Percentiles rank a stretch among this genome's conserved stretches.
Conservation (phyloP, 768 basidiomycete genomes). For the Naganishia friedmannii region DNA sequence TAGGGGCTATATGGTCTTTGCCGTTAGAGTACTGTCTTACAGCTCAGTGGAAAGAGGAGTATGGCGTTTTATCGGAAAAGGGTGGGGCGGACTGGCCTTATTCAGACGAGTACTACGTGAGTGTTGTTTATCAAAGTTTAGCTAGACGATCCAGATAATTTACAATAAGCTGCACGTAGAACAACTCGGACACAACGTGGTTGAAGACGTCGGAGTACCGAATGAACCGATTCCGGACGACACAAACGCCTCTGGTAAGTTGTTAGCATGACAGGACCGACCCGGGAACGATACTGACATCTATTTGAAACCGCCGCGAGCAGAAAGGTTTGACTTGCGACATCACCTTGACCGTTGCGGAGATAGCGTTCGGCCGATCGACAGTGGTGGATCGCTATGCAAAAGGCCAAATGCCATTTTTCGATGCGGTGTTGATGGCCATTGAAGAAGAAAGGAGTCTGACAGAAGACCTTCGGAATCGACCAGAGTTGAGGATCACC, state of each 20-base stretch:
- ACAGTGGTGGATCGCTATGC: conserved; percentile 64
- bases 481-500: conserved; percentile 8
- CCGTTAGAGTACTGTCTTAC: conserved; percentile 61
- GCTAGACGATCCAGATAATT: not conserved
- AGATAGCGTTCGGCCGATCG: conserved; percentile 61
- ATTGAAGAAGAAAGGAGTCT: conserved; percentile 22
- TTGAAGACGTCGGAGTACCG: conserved; percentile 63
- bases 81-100: conserved; percentile 79
- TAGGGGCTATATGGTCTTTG: conserved; percentile 74
- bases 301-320: not conserved
- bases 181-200: conserved; percentile 60
- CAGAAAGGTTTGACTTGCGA: conserved; percentile 55
- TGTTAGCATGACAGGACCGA: not conserved
- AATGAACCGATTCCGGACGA: conserved; percentile 77
- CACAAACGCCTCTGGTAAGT: conserved; percentile 61
- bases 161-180: conserved; percentile 54
- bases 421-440: conserved; percentile 33
- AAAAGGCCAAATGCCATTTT: conserved; percentile 55
- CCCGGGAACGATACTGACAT: not conserved
- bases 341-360: conserved; percentile 69
- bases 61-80: conserved; percentile 58
- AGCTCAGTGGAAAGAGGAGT: conserved; percentile 56
- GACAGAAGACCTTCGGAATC: conserved; percentile 7
- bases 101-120: conserved; percentile 67
- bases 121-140: conserved; percentile 39